Conservation (phyloP, 352 stramenopile species). For the Phytopythium delawarense region DNA sequence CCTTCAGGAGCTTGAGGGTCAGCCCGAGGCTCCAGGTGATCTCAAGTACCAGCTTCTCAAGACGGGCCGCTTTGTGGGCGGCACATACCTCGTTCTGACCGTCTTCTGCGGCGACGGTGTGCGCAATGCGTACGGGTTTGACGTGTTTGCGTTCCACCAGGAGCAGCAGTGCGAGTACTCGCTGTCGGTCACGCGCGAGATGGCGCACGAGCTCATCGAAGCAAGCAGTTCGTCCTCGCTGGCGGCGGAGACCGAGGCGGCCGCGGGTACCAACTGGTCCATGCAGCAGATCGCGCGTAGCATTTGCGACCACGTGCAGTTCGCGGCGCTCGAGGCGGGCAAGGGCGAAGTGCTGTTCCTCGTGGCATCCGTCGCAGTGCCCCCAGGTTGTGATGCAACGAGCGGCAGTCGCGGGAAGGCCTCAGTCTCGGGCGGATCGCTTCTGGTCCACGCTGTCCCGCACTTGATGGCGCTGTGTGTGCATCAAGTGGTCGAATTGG, state of each 20-base stretch:
- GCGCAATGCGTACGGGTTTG: slow-evolving; percentile 66
- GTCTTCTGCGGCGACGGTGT: slow-evolving; percentile 65
- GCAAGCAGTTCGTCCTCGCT: slow-evolving; percentile 48
- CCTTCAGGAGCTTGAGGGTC: slow-evolving; percentile 17
- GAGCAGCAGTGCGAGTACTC: slow-evolving; percentile 45
- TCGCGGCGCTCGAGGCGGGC: slow-evolving; percentile 28
- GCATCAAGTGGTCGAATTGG: slow-evolving; percentile 29
- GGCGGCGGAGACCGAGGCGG: slow-evolving; percentile 50
- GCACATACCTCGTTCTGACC: slow-evolving; percentile 59
- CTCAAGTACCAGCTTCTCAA: slow-evolving; percentile 63
- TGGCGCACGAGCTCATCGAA: slow-evolving; percentile 57
- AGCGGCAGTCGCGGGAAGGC: not conserved
- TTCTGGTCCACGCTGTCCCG: slow-evolving; percentile 20
- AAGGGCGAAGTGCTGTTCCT: slow-evolving; percentile 53
- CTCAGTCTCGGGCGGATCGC: slow-evolving; percentile 1
- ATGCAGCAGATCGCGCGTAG: slow-evolving; percentile 62
- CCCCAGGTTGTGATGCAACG: not conserved
- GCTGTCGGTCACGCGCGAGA: slow-evolving; percentile 53
- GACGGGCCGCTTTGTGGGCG: slow-evolving; percentile 56
- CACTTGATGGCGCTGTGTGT: slow-evolving; percentile 35
- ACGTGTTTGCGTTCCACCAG: slow-evolving; percentile 50
- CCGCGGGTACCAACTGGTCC: slow-evolving; percentile 61
- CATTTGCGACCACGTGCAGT: slow-evolving; percentile 61
- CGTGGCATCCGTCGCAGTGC: slow-evolving; percentile 16
- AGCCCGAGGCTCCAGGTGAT: slow-evolving; percentile 15